phyloP scores from a whole-genome alignment of 495 filamentous ascomycete genomes.

The Aspergillus steynii region DNA sequence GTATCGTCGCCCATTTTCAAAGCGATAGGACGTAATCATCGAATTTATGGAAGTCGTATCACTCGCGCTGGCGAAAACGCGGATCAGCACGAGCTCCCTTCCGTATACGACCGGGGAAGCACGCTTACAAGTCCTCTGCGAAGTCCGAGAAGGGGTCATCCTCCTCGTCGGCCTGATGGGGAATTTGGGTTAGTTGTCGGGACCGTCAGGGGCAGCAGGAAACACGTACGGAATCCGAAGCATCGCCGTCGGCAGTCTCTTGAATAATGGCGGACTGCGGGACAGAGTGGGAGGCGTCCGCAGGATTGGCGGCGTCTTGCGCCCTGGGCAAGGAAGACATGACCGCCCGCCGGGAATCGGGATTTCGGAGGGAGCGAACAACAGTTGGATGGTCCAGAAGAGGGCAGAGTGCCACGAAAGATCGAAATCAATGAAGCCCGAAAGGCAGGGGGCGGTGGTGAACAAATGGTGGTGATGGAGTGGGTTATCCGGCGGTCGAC shows the following conservation, averaged over 20 bases:
- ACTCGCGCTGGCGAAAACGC: conserved; percentile 13
- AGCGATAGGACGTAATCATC: conserved; percentile 28
- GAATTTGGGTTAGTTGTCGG: not conserved
- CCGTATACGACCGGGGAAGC: not conserved
- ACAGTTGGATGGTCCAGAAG: too few relatives aligned
- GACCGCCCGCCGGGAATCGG: not conserved
- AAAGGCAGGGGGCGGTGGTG: too few relatives aligned
- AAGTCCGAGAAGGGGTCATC: conserved; percentile 18
- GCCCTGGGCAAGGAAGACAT: not conserved
- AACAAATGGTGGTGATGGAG: too few relatives aligned
- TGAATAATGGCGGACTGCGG: not conserved
- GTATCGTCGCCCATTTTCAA: conserved; percentile 38
- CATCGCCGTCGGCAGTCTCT: not conserved
- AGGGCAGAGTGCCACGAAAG: too few relatives aligned
- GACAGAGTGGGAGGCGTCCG: not conserved
- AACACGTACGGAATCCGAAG: not conserved
- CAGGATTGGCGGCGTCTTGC: not conserved
- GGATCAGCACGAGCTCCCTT: not conserved
- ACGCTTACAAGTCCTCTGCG: conserved; percentile 8
- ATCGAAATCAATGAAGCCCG: too few relatives aligned
- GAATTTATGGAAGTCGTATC: conserved; percentile 24
- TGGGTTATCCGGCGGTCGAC: too few relatives aligned
- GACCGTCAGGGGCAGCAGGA: not conserved
- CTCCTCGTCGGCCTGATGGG: not conserved
- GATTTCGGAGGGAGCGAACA: too few relatives aligned